Evolutionary conservation across 192 early-diverging fungal species (phyloP).

Genomic region (Geosiphon pyriformis): DNA sequence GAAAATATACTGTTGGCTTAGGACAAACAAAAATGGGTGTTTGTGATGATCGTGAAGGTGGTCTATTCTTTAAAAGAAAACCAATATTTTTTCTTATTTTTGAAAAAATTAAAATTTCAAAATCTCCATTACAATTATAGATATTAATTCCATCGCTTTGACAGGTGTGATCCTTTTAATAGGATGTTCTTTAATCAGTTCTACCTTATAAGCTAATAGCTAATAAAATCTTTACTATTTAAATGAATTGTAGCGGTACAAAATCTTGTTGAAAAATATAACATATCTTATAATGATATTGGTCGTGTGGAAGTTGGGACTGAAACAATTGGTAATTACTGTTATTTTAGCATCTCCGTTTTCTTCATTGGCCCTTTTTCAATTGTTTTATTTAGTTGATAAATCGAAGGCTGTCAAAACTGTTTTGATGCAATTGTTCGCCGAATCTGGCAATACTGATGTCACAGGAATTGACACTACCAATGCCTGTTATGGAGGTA

Average conservation of each 20-base stretch:
- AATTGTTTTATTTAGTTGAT: slow-evolving; percentile 56
- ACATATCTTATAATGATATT: slow-evolving; percentile 76
- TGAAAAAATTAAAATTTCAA: too few relatives aligned
- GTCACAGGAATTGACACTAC: slow-evolving; percentile 97
- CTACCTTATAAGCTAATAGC: too few relatives aligned
- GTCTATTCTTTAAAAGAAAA: background rate
- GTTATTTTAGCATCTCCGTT: background rate
- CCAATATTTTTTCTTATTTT: background rate
- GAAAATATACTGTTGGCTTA: slow-evolving; percentile 98
- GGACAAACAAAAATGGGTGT: slow-evolving; percentile 94
- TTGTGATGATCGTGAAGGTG: slow-evolving; percentile 85
- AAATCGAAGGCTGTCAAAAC: slow-evolving; percentile 98
- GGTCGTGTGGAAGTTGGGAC: slow-evolving; percentile 97
- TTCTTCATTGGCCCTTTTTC: background rate
- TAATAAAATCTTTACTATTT: too few relatives aligned
- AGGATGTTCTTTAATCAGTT: too few relatives aligned
- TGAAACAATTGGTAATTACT: slow-evolving; percentile 74
- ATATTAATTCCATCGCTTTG: slow-evolving; percentile 83
- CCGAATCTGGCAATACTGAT: slow-evolving; percentile 82
- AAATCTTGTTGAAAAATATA: slow-evolving; percentile 90
- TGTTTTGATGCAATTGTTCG: slow-evolving; percentile 93
- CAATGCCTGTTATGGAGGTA: slow-evolving; percentile 98
- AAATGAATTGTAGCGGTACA: slow-evolving; percentile 63
- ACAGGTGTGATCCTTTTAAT: slow-evolving; percentile 57
- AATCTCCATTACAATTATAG: too few relatives aligned